Evolutionary conservation across 805 yeast genomes (phyloP).

Genomic region (Suhomyces kilbournensis): DNA sequence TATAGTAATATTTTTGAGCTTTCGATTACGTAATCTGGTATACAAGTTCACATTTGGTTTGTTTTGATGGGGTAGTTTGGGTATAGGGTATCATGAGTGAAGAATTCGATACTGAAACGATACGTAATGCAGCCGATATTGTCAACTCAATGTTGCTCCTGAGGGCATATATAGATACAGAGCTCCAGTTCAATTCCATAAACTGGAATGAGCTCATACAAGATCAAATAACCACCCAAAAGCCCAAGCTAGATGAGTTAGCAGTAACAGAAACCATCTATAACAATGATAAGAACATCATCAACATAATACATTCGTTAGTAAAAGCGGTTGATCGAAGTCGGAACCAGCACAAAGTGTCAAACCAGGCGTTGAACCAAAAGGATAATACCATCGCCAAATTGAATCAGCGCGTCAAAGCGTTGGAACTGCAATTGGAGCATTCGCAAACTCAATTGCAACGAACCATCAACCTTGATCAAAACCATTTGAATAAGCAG

Average conservation of each 20-base stretch:
- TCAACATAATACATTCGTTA: constrained; percentile 36
- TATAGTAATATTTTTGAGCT: too few relatives aligned
- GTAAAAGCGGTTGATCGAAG: constrained; percentile 27
- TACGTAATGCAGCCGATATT: constrained; percentile 35
- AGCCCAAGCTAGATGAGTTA: constrained; percentile 13
- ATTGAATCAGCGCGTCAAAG: constrained; percentile 20
- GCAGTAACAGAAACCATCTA: constrained; percentile 28
- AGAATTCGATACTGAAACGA: constrained; percentile 29
- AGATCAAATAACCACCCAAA: constrained; percentile 20
- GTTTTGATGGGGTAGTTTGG: not conserved
- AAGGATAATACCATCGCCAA: constrained; percentile 28
- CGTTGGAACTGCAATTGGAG: constrained; percentile 18
- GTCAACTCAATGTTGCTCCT: constrained; percentile 33
- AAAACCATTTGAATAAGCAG: constrained; percentile 13
- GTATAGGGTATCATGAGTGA: not conserved
- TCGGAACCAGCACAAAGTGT: constrained; percentile 28
- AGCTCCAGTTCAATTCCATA: constrained; percentile 32
- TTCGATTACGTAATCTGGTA: not conserved
- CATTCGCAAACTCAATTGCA: constrained; percentile 17
- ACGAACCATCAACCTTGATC: constrained; percentile 15
- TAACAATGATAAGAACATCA: constrained; percentile 30
- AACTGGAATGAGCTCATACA: constrained; percentile 30
- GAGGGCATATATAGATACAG: constrained; percentile 33
- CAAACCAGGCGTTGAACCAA: constrained; percentile 25
- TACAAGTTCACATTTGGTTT: not conserved